Evolutionary conservation across 2,329 filamentous ascomycete genomes (phyloP).

Genomic region (Lachnellula willkommii): DNA sequence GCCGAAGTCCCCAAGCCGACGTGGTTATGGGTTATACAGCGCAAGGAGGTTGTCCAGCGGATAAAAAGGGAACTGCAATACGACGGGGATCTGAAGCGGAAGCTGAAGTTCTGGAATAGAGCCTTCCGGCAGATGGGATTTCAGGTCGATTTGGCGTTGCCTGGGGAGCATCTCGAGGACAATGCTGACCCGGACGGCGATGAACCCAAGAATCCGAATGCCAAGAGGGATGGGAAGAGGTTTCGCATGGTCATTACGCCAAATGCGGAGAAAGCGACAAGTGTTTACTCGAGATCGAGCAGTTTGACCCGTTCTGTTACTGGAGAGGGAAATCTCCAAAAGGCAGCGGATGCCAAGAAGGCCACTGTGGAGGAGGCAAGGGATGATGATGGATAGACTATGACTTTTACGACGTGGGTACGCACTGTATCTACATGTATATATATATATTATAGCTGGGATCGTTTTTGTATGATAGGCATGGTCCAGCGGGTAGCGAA

Average conservation of each 20-base stretch:
- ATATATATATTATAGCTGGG: too few species aligned
- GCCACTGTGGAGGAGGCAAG: not conserved
- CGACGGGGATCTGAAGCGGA: slow-evolving; percentile 17
- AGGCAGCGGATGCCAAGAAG: not conserved
- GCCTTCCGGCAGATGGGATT: slow-evolving; percentile 10
- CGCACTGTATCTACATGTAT: too few species aligned
- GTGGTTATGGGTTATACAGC: slow-evolving; percentile 17
- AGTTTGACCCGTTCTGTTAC: slow-evolving; percentile 22
- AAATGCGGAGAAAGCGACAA: slow-evolving; percentile 20
- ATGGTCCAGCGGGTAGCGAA: too few species aligned
- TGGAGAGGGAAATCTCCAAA: slow-evolving; percentile 6
- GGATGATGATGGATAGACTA: not conserved
- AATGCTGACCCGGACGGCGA: slow-evolving; percentile 12
- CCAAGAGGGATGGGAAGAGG: slow-evolving; percentile 16
- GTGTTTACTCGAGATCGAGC: slow-evolving; percentile 18
- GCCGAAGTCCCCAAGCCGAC: slow-evolving; percentile 15
- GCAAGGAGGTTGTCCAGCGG: slow-evolving; percentile 17
- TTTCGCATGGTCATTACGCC: slow-evolving; percentile 23
- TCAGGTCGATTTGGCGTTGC: slow-evolving; percentile 20
- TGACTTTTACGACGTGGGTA: not conserved
- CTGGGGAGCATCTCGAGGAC: slow-evolving; percentile 9
- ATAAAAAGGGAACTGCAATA: slow-evolving; percentile 23
- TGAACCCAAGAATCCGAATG: slow-evolving; percentile 15
- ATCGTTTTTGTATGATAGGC: too few species aligned
- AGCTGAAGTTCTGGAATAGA: slow-evolving; percentile 20